Percentiles rank a stretch among this genome's conserved stretches.
These are phyloP conservation scores for Tripterygium wilfordii DNA, from an alignment of 177 flowering plant genomes.

Conservation along the genomic window DNA sequence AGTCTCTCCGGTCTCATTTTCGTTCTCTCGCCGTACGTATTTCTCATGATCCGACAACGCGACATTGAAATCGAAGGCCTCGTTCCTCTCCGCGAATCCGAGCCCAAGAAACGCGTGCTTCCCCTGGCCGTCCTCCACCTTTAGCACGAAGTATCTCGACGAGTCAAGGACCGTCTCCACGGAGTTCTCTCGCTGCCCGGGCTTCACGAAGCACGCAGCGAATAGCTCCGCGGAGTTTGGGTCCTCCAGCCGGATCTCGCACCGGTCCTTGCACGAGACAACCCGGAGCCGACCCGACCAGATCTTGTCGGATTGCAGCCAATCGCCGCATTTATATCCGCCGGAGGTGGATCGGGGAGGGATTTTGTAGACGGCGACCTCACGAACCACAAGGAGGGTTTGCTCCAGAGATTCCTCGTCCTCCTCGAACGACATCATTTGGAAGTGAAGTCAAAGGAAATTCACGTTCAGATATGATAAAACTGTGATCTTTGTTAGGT, in stretches of 20 bases:
- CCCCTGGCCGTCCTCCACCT: conserved; percentile 90
- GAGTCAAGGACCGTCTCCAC: conserved; percentile 94
- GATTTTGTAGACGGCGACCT: conserved; percentile 89
- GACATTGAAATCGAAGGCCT: conserved; percentile 98
- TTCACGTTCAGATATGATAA: too few relatives aligned
- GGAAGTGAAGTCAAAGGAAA: too few relatives aligned
- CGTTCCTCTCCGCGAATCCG: conserved; percentile 89
- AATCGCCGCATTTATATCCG: conserved; percentile 99
- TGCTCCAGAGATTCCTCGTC: conserved; percentile 84
- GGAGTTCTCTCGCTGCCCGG: conserved; percentile 81
- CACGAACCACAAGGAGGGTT: conserved; percentile 94
- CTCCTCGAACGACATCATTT: conserved; percentile 66
- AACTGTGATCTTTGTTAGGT: too few relatives aligned
- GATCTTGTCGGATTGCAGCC: conserved; percentile 98
- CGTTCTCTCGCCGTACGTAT: conserved; percentile 76
- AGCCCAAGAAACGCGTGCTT: conserved; percentile 97
- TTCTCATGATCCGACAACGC: conserved; percentile 97
- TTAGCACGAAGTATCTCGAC: conserved; percentile 89
- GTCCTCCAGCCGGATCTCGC: conserved; percentile 97
- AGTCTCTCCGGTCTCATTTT: conserved; percentile 61
- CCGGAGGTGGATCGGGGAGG: conserved; percentile 91
- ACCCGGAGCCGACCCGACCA: conserved; percentile 97
- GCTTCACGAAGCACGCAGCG: conserved; percentile 86
- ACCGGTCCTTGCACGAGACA: conserved; percentile 69
- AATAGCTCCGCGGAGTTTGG: conserved; percentile 86